These are phyloP conservation scores for Tolypocladium ovalisporum DNA, from an alignment of 2,329 filamentous ascomycete species.

Conservation along the genomic window DNA sequence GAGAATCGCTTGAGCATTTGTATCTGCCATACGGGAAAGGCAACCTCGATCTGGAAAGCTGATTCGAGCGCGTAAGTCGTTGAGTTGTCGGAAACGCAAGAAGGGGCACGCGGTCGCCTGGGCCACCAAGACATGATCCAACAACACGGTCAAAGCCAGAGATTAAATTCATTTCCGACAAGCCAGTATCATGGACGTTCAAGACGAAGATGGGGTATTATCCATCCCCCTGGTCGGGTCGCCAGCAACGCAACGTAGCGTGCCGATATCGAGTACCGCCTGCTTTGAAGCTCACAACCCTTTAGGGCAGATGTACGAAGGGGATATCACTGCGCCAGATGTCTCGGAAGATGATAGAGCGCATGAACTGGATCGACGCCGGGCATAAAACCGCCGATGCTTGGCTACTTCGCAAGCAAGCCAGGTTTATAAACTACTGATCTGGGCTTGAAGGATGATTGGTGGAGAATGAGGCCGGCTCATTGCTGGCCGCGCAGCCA, in stretches of 20 bases:
- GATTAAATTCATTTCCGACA: neutral
- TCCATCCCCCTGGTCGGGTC: neutral
- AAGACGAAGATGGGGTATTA: neutral
- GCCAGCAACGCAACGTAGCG: neutral
- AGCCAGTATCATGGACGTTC: neutral
- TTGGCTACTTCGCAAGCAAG: too few species aligned
- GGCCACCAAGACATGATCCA: conserved; percentile 12
- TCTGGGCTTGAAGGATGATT: neutral
- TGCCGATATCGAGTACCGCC: neutral
- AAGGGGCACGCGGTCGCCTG: conserved; percentile 23
- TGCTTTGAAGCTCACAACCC: neutral
- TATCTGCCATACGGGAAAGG: conserved; percentile 27
- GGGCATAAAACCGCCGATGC: neutral
- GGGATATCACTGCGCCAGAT: neutral
- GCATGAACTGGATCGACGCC: neutral
- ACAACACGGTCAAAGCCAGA: conserved; percentile 2
- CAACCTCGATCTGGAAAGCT: conserved; percentile 23
- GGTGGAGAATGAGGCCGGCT: neutral
- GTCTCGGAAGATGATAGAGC: neutral
- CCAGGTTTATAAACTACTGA: too few species aligned
- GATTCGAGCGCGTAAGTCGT: conserved; percentile 15
- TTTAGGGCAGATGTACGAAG: too few species aligned
- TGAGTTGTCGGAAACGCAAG: conserved; percentile 24
- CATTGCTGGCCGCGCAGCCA: too few species aligned
- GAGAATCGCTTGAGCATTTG: conserved; percentile 34